Evolutionary conservation across 2,329 filamentous ascomycete genomes (phyloP), one percentile per base, ranked within the genome.

Genomic region (Xylariaceae sp.): DNA sequence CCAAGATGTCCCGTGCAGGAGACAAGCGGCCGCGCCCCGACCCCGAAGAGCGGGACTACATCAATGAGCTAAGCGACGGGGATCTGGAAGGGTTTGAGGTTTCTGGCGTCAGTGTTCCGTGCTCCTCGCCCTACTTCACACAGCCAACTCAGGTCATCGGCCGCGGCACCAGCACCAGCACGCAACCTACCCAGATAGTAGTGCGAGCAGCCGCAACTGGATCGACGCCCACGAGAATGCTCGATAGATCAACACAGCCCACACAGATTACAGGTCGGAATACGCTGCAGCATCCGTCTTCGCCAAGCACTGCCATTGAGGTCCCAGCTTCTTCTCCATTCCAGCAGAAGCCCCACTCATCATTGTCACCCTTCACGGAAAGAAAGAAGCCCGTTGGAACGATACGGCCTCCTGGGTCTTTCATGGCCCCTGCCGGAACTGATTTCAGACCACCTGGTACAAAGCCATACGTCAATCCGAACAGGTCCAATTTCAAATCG

Each of bases 241-340:
- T 73, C 9, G 60, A 62, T 41, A 55, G 59, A 42, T 54, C 60
- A 6, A 62, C 62, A 0, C 69, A 69, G 35, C 66, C 67, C 1
- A 78, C 75, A 2, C 67, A 67, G n/a, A 69, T 75, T 17, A 66
- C 72, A 4, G 53, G 54, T 46, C 55, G 55, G 42, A 54, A 58
- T 17, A 77, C 75, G 2, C 66, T 75, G 31, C 56, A 41, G 42
- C 56, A n/a, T 45, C 60, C 39, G 41, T 67, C 48, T 33, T 68
- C 39, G 35, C 66, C 73, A 9, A 59, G 68, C 22, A 71, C 73
- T 32, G 61, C 73, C 15, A 65, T 96, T 48, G 91, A 96, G 67
- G 91, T 96, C 3, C 85, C 86, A 30, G 89, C 89, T n/a, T 96
- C 91, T 3, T 96, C 92, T 1, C 91, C 90, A 2, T 77, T 85